phyloP scores from a whole-genome alignment of 2,329 filamentous ascomycete genomes.

The Neofusicoccum sp. region DNA sequence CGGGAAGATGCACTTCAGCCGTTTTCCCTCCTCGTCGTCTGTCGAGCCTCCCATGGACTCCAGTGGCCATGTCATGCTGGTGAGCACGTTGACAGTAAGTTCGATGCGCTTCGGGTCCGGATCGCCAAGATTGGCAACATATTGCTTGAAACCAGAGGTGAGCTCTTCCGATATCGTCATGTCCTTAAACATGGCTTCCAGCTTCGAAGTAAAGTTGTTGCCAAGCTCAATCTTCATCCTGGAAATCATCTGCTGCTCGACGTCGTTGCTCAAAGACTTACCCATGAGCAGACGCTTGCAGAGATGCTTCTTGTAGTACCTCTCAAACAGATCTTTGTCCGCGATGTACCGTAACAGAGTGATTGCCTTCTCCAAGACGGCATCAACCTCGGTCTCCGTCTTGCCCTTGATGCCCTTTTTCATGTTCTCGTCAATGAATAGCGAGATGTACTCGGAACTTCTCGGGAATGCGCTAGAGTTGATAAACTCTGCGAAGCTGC shows the following conservation, averaged over 20 bases:
- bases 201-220: constrained; percentile 86
- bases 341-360: constrained; percentile 81
- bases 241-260: constrained; percentile 91
- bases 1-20: constrained; percentile 67
- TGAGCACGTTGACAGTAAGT: constrained; percentile 79
- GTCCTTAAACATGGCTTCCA: constrained; percentile 98
- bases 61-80: constrained; percentile 91
- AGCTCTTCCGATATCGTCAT: constrained; percentile 86
- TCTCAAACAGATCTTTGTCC: constrained; percentile 92
- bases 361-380: constrained; percentile 84
- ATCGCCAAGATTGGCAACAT: constrained; percentile 60
- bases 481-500: constrained; percentile 90
- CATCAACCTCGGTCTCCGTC: constrained; percentile 82
- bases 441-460: constrained; percentile 86
- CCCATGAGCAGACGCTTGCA: constrained; percentile 82
- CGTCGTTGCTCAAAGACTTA: constrained; percentile 86
- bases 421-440: constrained; percentile 95
- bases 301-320: constrained; percentile 97
- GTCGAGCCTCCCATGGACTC: constrained; percentile 69
- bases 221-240: constrained; percentile 97
- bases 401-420: constrained; percentile 93
- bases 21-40: constrained; percentile 48
- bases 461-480: constrained; percentile 70
- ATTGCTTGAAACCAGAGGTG: constrained; percentile 70
- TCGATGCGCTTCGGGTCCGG: constrained; percentile 66